Conservation (phyloP, 495 filamentous ascomycete species). For the Hyaloscypha variabilis region DNA sequence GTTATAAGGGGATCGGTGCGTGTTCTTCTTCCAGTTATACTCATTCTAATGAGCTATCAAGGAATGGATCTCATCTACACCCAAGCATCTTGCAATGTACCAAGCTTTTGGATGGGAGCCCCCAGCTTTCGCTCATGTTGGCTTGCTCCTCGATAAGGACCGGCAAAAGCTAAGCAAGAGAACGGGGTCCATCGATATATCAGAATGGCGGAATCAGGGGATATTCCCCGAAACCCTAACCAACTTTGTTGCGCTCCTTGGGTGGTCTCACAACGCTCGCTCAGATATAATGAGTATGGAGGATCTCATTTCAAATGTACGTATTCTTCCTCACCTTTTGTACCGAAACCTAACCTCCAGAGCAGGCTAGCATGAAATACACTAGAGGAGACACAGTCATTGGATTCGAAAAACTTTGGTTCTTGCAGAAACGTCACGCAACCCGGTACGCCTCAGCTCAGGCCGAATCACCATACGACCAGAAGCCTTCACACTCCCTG, state of each 20-base stretch:
- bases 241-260: slow-evolving; percentile 84
- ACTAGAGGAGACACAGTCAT: slow-evolving; percentile 90
- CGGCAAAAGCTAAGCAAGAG: slow-evolving; percentile 91
- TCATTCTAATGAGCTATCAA: slow-evolving; percentile 29
- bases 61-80: slow-evolving; percentile 96
- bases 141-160: slow-evolving; percentile 74
- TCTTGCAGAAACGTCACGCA: slow-evolving; percentile 76
- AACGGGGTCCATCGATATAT: slow-evolving; percentile 69
- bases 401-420: slow-evolving; percentile 76
- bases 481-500: slow-evolving; percentile 11
- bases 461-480: slow-evolving; percentile 29
- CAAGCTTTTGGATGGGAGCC: slow-evolving; percentile 86
- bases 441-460: slow-evolving; percentile 25
- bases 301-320: slow-evolving; percentile 68
- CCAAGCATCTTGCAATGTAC: slow-evolving; percentile 85
- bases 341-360: not conserved
- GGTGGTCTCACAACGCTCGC: slow-evolving; percentile 74
- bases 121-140: slow-evolving; percentile 85
- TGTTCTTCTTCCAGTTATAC: not conserved
- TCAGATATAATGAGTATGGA: slow-evolving; percentile 69
- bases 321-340: slow-evolving; percentile 20
- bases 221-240: slow-evolving; percentile 74
- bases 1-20: slow-evolving; percentile 85
- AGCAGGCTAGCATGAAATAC: slow-evolving; percentile 77
- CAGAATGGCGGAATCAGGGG: slow-evolving; percentile 63